Base-by-base conservation (phyloP, 371 early-diverging fungal genomes). In the Actinomortierella wolfii region DNA sequence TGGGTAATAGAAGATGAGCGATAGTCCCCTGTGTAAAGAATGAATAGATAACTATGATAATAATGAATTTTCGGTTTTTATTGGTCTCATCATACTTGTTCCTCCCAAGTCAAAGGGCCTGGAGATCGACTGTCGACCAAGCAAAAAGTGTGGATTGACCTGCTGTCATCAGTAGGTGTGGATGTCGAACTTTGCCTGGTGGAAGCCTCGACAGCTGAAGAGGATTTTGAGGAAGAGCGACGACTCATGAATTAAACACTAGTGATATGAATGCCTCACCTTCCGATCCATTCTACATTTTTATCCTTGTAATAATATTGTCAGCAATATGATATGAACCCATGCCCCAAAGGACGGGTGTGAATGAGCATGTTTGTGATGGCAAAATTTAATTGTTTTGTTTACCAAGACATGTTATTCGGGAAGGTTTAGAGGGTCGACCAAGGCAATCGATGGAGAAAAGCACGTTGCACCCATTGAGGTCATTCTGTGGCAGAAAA, bases 131-230 rank as follows among this genome's bases (percentile, higher is more conserved):
- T 92, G 13, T 90, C 90, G 13, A 85, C 89, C 53, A 86, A 88
- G n/a, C 92, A 92, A 66, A 84, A 75, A 63, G 65, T 85, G 20
- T 91, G 91, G 91, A 84, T 90, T 46, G 89, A 90, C 49, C 67
- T 89, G 15, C 54, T 90, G 51, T 44, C 82, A 11, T 76, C 74
- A 13, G 76, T 80, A 23, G 82, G 77, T 11, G 76, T 90, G 17
- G 78, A 73, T 29, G 87, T 86, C 26, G 91, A 90, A 66, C 81
- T 90, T 2, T 90, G 91, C 49, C 67, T 82, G 49, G 89, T 90
- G 20, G 75, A 81, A 54, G 64, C 81, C 11, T 82, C 84, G 71
- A 69, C 77, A 21, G 83, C 73, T 2, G 82, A 85, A 42, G 81
- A 85, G 56, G 46, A 56, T 2, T 63, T 82, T 47, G 26, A 57